phyloP scores from a whole-genome alignment of 805 yeast genomes.

The Limtongia smithiae region DNA sequence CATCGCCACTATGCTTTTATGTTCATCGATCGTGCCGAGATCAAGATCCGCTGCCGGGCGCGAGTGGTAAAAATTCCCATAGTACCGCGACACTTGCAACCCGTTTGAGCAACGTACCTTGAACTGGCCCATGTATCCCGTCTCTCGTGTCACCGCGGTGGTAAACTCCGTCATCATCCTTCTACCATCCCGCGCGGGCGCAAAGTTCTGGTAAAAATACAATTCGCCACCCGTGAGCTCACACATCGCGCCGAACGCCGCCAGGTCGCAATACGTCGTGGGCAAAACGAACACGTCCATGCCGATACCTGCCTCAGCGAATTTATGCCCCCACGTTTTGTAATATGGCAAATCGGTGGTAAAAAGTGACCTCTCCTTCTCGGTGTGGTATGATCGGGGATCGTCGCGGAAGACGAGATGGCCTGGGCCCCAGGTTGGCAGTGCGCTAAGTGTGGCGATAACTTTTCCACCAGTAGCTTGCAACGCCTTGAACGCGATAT shows the following conservation, averaged over 20 bases:
- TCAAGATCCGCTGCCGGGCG: constrained; percentile 52
- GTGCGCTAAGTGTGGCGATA: constrained; percentile 57
- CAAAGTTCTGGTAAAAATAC: constrained; percentile 63
- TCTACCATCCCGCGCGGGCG: constrained; percentile 64
- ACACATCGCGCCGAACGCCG: constrained; percentile 65
- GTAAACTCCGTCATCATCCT: constrained; percentile 52
- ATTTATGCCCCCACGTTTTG: constrained; percentile 54
- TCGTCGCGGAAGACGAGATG: constrained; percentile 40
- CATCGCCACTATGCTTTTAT: constrained; percentile 66
- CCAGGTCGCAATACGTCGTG: constrained; percentile 62
- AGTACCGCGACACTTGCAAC: constrained; percentile 71
- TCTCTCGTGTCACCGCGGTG: constrained; percentile 43
- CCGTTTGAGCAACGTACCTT: constrained; percentile 88
- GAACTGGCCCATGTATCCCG: constrained; percentile 76
- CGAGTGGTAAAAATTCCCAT: constrained; percentile 50
- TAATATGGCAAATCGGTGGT: constrained; percentile 62
- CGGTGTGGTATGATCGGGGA: constrained; percentile 34
- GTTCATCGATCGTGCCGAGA: constrained; percentile 61
- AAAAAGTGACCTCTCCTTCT: constrained; percentile 50
- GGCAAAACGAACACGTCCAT: constrained; percentile 72
- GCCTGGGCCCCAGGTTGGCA: constrained; percentile 85
- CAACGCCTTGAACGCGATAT: constrained; percentile 62
- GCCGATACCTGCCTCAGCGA: constrained; percentile 59
- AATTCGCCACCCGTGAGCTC: constrained; percentile 67
- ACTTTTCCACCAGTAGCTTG: constrained; percentile 72